These are phyloP conservation scores for Cantharellus anzutake DNA, from an alignment of 768 basidiomycete species.

Conservation along the genomic window DNA sequence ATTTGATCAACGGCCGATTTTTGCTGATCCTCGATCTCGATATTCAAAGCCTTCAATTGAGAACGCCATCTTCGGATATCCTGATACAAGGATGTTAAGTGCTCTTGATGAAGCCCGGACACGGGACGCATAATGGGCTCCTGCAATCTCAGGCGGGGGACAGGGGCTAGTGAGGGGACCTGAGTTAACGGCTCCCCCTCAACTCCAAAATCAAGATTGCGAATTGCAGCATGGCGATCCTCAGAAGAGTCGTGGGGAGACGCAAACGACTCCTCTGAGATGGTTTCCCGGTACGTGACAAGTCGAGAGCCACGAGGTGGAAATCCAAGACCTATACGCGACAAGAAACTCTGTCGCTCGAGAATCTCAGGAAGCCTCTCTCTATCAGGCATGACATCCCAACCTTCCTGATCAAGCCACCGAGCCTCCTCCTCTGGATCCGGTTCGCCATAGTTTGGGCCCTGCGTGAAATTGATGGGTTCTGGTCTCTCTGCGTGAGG, in stretches of 20 bases:
- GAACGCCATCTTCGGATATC: constrained; percentile 56
- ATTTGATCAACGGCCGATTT: constrained; percentile 49
- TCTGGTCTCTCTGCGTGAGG: constrained; percentile 21
- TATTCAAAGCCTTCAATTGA: constrained; percentile 50
- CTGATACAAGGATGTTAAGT: constrained; percentile 43
- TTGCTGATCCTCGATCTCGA: constrained; percentile 52
- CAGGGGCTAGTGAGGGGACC: constrained; percentile 23
- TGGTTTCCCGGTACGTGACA: background rate
- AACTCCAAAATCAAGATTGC: background rate
- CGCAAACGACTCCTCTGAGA: background rate
- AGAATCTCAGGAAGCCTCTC: background rate
- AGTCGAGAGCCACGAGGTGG: background rate
- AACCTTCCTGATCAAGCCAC: background rate
- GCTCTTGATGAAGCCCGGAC: constrained; percentile 46
- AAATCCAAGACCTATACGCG: background rate
- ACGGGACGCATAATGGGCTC: constrained; percentile 62
- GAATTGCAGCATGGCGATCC: background rate
- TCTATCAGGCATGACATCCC: background rate
- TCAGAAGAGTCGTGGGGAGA: background rate
- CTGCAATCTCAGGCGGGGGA: constrained; percentile 45
- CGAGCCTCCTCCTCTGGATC: background rate
- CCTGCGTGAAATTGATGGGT: constrained; percentile 20
- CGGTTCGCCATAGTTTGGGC: background rate
- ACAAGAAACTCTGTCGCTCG: background rate
- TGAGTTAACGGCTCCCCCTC: background rate